These are phyloP conservation scores for Trichoderma hamatum DNA, from an alignment of 2,329 filamentous ascomycete genomes.

Conservation along the genomic window DNA sequence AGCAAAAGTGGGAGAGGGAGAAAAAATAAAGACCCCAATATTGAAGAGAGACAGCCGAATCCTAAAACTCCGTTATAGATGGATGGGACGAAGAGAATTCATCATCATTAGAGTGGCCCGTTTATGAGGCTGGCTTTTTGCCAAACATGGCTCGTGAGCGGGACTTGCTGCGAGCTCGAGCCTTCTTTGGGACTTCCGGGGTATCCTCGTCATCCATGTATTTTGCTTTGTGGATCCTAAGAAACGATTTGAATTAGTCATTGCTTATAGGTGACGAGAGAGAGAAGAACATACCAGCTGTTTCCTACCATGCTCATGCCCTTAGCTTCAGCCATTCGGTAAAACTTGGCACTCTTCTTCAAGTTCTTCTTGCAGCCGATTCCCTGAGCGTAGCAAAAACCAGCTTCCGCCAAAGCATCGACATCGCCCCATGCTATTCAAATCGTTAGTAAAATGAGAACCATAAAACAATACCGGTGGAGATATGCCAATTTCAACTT, in stretches of 20 bases:
- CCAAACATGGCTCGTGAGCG: constrained; percentile 75
- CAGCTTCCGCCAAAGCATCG: constrained; percentile 90
- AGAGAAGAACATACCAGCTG: constrained; percentile 75
- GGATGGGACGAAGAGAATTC: constrained; percentile 38
- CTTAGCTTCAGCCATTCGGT: constrained; percentile 86
- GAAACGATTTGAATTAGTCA: not conserved
- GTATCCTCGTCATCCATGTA: constrained; percentile 69
- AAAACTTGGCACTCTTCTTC: constrained; percentile 90
- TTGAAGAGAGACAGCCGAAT: constrained; percentile 32
- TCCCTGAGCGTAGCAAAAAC: constrained; percentile 94
- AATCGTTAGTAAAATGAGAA: constrained; percentile 31
- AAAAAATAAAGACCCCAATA: constrained; percentile 11
- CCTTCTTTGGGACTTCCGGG: constrained; percentile 59
- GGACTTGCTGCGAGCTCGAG: constrained; percentile 67
- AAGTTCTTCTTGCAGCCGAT: constrained; percentile 94
- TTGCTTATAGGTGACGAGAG: not conserved
- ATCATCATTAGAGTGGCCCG: constrained; percentile 35
- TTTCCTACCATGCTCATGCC: constrained; percentile 98
- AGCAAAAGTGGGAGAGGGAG: not conserved
- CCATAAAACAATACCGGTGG: not conserved
- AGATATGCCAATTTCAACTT: constrained; percentile 41
- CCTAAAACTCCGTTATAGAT: constrained; percentile 40
- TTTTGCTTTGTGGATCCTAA: constrained; percentile 94
- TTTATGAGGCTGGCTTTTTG: constrained; percentile 38
- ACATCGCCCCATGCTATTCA: constrained; percentile 82